A percentile compares a stretch with the other conserved stretches of the same genome.
Evolutionary conservation across 208 protist species (phyloP).

Genomic region (Leishmania tropica): DNA sequence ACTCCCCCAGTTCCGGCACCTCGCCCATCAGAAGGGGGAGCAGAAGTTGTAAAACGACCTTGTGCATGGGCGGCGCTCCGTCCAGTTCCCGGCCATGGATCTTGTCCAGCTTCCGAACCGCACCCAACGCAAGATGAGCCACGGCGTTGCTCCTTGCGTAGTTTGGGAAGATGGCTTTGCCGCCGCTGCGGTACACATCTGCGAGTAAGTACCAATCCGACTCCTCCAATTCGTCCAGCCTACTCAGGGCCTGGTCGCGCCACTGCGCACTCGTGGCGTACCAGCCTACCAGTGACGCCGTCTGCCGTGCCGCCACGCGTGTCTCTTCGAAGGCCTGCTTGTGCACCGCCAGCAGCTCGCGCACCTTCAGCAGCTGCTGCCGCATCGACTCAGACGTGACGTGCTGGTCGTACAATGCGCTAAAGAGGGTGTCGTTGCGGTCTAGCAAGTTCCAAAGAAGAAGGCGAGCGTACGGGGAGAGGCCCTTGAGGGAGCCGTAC

Average conservation of each 20-base stretch:
- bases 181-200: constrained; percentile 44
- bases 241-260: constrained; percentile 73
- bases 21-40: constrained; percentile 34
- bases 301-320: constrained; percentile 43
- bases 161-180: constrained; percentile 72
- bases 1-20: constrained; percentile 26
- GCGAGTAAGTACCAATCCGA: constrained; percentile 74
- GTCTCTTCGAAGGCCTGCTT: constrained; percentile 35
- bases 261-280: constrained; percentile 85
- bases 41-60: constrained; percentile 15
- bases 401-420: constrained; percentile 43
- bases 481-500: constrained; percentile 59
- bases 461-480: constrained; percentile 77
- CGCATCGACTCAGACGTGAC: constrained; percentile 25
- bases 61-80: constrained; percentile 22
- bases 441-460: constrained; percentile 76
- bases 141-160: constrained; percentile 46
- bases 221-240: constrained; percentile 64
- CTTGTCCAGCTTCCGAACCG: constrained; percentile 61
- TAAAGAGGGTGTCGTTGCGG: constrained; percentile 56
- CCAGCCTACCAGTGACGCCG: constrained; percentile 73
- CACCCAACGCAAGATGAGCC: constrained; percentile 38
- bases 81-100: constrained; percentile 32
- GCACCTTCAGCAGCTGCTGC: constrained; percentile 34
- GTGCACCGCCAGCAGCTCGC: constrained; percentile 28